Conservation (phyloP, 495 filamentous ascomycete genomes). For the Pyrenula massariospora region DNA sequence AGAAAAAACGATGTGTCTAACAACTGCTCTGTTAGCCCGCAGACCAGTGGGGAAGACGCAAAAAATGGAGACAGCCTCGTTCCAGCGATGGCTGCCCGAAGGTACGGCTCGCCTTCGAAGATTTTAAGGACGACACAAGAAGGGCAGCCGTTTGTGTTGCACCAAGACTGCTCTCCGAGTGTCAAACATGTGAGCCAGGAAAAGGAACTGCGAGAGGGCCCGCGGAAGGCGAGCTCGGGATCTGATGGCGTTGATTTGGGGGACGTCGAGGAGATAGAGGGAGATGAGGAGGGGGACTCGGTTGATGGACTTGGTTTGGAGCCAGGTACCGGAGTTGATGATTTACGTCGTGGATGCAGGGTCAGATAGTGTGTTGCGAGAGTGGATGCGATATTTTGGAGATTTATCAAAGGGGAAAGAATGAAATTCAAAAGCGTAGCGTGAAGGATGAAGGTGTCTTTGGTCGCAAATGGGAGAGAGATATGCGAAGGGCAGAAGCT, state of each 20-base stretch:
- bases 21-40: conserved; percentile 4
- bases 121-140: conserved; percentile 42
- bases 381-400: background rate
- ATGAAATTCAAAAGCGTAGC: conserved; percentile 51
- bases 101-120: conserved; percentile 45
- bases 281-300: too few species aligned
- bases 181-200: conserved; percentile 51
- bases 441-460: conserved; percentile 39
- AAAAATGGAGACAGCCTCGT: conserved; percentile 21
- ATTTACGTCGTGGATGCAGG: background rate
- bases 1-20: conserved; percentile 45
- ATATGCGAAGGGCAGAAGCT: conserved; percentile 41
- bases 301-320: too few species aligned
- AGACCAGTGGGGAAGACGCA: conserved; percentile 9
- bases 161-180: conserved; percentile 46
- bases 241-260: conserved; percentile 36
- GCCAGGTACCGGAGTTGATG: too few species aligned
- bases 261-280: conserved; percentile 37
- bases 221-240: conserved; percentile 45
- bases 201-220: conserved; percentile 42
- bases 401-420: conserved; percentile 41
- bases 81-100: conserved; percentile 45
- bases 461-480: conserved; percentile 26
- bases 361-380: background rate
- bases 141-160: conserved; percentile 42